Evolutionary conservation across 2,329 filamentous ascomycete species (phyloP).

Genomic region (Elsinoe arachidis): DNA sequence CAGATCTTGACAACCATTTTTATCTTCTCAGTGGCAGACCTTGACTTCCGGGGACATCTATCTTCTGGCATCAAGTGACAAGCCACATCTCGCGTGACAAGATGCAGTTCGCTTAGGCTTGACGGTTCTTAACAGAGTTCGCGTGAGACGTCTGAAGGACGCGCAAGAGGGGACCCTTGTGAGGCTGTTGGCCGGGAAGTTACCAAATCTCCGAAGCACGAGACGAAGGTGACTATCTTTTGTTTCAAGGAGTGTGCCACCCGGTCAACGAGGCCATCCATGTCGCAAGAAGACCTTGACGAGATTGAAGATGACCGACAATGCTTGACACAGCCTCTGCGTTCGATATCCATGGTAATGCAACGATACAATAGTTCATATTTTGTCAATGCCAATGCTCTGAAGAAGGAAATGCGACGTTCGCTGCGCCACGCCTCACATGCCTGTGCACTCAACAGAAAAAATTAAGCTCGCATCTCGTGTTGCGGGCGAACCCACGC

Average conservation of each 20-base stretch:
- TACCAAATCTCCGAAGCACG: slow-evolving; percentile 10
- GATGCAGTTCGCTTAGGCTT: background rate
- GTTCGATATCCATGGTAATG: background rate
- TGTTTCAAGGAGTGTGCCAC: slow-evolving; percentile 9
- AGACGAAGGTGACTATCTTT: background rate
- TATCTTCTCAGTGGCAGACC: too few relatives aligned
- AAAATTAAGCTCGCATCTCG: background rate
- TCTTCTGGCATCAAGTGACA: background rate
- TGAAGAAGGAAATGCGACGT: background rate
- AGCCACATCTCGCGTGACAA: background rate
- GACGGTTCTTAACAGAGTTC: background rate
- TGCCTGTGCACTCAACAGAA: slow-evolving; percentile 1
- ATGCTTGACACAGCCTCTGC: background rate
- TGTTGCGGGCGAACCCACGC: background rate
- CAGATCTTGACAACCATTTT: too few relatives aligned
- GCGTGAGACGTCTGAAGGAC: background rate
- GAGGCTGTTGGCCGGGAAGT: background rate
- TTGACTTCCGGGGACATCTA: too few relatives aligned
- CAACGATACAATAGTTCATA: slow-evolving; percentile 1
- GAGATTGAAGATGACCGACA: background rate
- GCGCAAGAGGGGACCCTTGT: background rate
- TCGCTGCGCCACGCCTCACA: slow-evolving; percentile 1
- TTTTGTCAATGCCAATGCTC: slow-evolving; percentile 9
- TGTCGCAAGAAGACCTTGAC: background rate
- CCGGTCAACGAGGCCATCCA: background rate